Base-by-base conservation (phyloP, 805 yeast species). In the Spathaspora girioi region DNA sequence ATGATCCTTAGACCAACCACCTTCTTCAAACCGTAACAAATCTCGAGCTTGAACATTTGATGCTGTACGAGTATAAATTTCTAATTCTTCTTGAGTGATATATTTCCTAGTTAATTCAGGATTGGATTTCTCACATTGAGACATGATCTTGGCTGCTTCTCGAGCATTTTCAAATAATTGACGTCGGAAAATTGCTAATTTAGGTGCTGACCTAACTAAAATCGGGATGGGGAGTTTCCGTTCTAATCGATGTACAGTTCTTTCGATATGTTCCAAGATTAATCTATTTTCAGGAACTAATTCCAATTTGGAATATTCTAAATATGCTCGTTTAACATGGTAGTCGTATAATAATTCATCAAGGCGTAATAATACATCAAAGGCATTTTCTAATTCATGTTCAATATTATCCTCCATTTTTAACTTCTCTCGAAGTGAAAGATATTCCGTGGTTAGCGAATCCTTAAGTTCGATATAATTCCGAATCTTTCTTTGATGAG, bases 121-220 rank as follows among this genome's bases (percentile, higher is more conserved):
- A 14, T 27, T 47, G 18, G 46, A 27, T n/a, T 38, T 18, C 40
- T 52, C 56, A 15, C 48, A 43, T 19, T 53, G 60, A 23, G 54
- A 49, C n/a, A 61, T 58, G 6, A 68, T 54, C 47, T 59, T 60
- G 1, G 69, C 72, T 4, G 69, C 73, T 49, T 67, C 70, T 18
- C 55, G 51, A 8, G 73, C 71, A 46, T 62, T 69, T 38, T 67
- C 70, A 41, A 50, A 52, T 15, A 65, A 54, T 42, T 63, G 64
- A 17, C 71, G 57, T 46, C 73, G 58, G 23, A 67, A 52, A n/a
- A 63, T 63, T 5, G 67, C 61, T 43, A 69, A 54, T 19, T 50
- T 59, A 8, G 61, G 67, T 9, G 27, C 40, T 15, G 41, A 18
- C 12, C 23, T 2, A 15, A 45, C 27, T 14, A 68, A 50, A n/a